Base-by-base conservation (phyloP, 139 green algal genomes). In the Astrephomene gubernaculifera region DNA sequence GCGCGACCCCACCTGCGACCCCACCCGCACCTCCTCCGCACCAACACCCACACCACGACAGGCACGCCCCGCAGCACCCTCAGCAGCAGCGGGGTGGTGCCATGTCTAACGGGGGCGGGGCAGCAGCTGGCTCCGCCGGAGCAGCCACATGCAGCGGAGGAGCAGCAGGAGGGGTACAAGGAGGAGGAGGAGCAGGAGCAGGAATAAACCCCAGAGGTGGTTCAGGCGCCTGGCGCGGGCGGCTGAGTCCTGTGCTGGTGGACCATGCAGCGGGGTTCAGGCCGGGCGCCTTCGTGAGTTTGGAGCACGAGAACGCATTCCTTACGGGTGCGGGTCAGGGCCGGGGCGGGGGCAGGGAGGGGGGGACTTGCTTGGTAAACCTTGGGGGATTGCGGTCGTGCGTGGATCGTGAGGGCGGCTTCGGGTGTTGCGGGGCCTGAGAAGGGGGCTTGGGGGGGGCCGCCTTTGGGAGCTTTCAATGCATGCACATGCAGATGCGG, bases 251-350 rank as follows among this genome's bases (percentile, higher is more conserved):
- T 0, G 68, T 97, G 38, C 90, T 98, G 22, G 98, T 98, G 39
- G 95, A 98, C 92, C 95, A 98, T 49, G 95, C 95, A 0, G 95
- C 95, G 4, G 91, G 92, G 95, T 68, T 95, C 94, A 4, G 94
- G 93, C 17, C 86, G 84, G 35, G 89, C 27, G 87, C 90, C 1
- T 68, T 86, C 43, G 90, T 93, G 38, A 52, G n/a, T 22, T 82
- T 94, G 72, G 69, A 89, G 61, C 94, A 97, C 54, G 92, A 97
- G 49, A 97, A 97, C 86, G 93, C 94, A 2, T 97, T 97, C 75
- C 74, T 91, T 57, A 97, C 94, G 33, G 93, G 93, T 72, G 75
- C 27, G 75, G 43, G 24, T 2, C 1, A 38, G 10, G n/a, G 70
- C 19, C 12, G 10, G 43, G 8, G 4, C 36, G 31, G 3, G 35